Conservation (phyloP, 768 basidiomycete species). For the Pholiota molesta region DNA sequence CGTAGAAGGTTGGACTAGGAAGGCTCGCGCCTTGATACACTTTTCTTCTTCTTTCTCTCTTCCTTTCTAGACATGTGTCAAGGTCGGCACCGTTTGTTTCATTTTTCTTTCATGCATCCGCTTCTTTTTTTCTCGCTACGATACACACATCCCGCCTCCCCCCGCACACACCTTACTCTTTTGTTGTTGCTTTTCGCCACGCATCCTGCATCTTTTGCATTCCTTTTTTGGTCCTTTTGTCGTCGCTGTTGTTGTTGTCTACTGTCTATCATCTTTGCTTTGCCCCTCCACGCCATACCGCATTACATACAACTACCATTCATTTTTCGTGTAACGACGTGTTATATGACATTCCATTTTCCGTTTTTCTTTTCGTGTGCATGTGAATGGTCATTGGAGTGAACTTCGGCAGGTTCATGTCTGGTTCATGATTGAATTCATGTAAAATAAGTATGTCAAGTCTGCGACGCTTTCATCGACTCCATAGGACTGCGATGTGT, state of each 20-base stretch:
- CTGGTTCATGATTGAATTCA: no score
- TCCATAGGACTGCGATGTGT: background rate
- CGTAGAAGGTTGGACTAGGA: background rate
- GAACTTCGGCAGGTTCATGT: no score
- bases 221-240: slow-evolving; percentile 6
- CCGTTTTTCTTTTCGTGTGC: background rate
- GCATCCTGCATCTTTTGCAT: slow-evolving; percentile 4
- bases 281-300: slow-evolving; percentile 2
- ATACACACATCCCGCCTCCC: background rate
- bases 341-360: background rate
- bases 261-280: slow-evolving; percentile 9
- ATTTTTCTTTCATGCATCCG: background rate
- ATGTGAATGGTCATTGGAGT: no score
- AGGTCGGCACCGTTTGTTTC: background rate
- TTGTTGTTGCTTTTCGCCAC: background rate
- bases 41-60: background rate
- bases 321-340: background rate
- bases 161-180: background rate
- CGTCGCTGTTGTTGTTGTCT: slow-evolving; percentile 6
- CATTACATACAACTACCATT: slow-evolving; percentile 12
- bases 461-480: background rate
- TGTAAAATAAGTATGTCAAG: no score
- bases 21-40: background rate
- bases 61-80: background rate
- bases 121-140: background rate